Evolutionary conservation across 169 alveolate species (phyloP).

Genomic region (Neospora caninum): DNA sequence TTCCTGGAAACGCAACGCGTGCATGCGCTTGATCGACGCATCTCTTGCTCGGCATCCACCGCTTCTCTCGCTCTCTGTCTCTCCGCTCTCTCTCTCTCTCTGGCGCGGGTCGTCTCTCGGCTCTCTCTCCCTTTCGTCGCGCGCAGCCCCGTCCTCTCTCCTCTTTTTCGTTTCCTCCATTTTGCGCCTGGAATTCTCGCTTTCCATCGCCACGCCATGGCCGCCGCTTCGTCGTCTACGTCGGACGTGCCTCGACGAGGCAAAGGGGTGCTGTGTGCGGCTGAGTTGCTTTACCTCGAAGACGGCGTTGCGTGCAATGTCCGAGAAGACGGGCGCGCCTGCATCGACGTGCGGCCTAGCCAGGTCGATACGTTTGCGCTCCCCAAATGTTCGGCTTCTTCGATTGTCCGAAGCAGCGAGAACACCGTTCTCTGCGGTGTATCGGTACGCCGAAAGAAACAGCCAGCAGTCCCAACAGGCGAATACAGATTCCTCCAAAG

Average conservation of each 20-base stretch:
- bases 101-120: background rate
- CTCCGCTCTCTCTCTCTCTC: background rate
- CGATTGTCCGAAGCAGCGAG: constrained; percentile 29
- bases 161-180: background rate
- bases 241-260: background rate
- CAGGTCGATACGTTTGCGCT: background rate
- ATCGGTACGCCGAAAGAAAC: background rate
- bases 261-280: background rate
- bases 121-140: background rate
- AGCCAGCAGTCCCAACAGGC: background rate
- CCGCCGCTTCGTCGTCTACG: background rate
- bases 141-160: no score
- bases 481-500: background rate
- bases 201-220: background rate
- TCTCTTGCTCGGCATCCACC: no score
- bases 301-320: background rate
- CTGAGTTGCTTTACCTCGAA: background rate
- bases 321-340: constrained; percentile 23
- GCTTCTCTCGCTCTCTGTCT: background rate
- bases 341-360: background rate
- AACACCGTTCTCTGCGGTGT: constrained; percentile 6
- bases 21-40: no score
- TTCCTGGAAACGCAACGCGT: no score
- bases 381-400: background rate
- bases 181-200: background rate